These are phyloP conservation scores for Clonostachys rhizophaga DNA, from an alignment of 2,329 filamentous ascomycete genomes.

Conservation along the genomic window DNA sequence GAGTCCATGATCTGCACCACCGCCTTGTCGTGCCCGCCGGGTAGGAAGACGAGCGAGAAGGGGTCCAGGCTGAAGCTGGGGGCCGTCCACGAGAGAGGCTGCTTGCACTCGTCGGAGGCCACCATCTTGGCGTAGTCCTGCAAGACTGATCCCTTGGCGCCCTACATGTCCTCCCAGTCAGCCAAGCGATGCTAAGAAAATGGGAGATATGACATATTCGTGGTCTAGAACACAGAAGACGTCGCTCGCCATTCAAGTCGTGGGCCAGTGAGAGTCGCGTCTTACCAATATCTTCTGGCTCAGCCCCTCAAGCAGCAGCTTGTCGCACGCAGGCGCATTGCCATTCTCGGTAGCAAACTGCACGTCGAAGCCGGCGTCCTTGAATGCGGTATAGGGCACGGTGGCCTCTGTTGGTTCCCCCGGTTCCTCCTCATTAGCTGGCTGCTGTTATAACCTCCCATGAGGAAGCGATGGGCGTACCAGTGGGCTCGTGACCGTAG, in stretches of 20 bases:
- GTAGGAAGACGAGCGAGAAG: constrained; percentile 44
- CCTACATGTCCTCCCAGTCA: constrained; percentile 16
- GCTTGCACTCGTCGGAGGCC: constrained; percentile 29
- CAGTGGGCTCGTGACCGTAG: constrained; percentile 50
- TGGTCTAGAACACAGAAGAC: too few relatives aligned
- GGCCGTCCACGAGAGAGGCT: constrained; percentile 38
- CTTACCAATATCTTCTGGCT: constrained; percentile 43
- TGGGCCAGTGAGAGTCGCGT: neutral
- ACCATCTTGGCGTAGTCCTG: constrained; percentile 37
- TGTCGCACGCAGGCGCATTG: constrained; percentile 38
- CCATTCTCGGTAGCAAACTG: constrained; percentile 46
- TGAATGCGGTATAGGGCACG: constrained; percentile 41
- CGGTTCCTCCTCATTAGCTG: neutral
- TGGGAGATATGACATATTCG: too few relatives aligned
- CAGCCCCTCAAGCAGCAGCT: constrained; percentile 40
- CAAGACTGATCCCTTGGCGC: constrained; percentile 34
- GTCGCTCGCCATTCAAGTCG: neutral
- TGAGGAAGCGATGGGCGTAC: constrained; percentile 16
- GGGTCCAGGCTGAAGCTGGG: constrained; percentile 34
- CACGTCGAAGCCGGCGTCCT: constrained; percentile 39
- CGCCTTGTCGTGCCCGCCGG: constrained; percentile 47
- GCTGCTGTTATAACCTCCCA: neutral
- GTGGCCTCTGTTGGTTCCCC: constrained; percentile 34
- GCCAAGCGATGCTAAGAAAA: too few relatives aligned
- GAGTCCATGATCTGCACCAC: constrained; percentile 48